phyloP scores from a whole-genome alignment of 331 rosid genomes.

The Dryas integrifolia region DNA sequence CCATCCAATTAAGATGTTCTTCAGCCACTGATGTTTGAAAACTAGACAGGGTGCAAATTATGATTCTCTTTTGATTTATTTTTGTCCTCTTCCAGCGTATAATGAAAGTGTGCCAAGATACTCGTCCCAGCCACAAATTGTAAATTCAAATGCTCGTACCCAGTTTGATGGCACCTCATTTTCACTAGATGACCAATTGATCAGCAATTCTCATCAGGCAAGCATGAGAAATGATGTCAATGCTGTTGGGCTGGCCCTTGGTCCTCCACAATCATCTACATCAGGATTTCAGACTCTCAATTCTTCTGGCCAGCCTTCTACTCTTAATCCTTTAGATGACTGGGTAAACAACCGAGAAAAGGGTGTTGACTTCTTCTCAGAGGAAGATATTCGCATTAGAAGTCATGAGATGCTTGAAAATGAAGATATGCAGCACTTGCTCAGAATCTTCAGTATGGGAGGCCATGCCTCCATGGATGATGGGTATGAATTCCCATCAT shows the following conservation, averaged over 20 bases:
- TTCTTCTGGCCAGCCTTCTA: slow-evolving; percentile 55
- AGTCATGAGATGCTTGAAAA: slow-evolving; percentile 97
- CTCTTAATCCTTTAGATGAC: slow-evolving; percentile 69
- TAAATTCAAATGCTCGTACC: slow-evolving; percentile 54
- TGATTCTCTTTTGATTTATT: slow-evolving; percentile 10
- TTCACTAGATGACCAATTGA: slow-evolving; percentile 56
- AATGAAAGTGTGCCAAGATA: slow-evolving; percentile 48
- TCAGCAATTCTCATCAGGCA: slow-evolving; percentile 50
- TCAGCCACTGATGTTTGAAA: slow-evolving; percentile 8
- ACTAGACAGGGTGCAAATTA: slow-evolving; percentile 2
- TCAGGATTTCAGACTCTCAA: slow-evolving; percentile 55
- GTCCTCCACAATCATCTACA: slow-evolving; percentile 74
- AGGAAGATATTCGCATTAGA: slow-evolving; percentile 87
- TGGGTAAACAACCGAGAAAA: slow-evolving; percentile 79
- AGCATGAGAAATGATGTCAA: slow-evolving; percentile 43
- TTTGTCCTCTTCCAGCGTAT: slow-evolving; percentile 49
- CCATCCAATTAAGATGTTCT: neutral
- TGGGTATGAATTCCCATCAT: slow-evolving; percentile 49
- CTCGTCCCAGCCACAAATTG: slow-evolving; percentile 45
- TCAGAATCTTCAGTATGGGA: slow-evolving; percentile 87
- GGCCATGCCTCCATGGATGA: slow-evolving; percentile 66
- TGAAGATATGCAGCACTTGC: slow-evolving; percentile 98
- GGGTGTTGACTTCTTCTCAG: slow-evolving; percentile 79
- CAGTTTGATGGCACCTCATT: slow-evolving; percentile 52
- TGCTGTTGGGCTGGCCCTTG: slow-evolving; percentile 73